A percentile compares a stretch with the other conserved stretches of the same genome.
Evolutionary conservation across 148 eudicot species (phyloP).

Genomic region (Cornus controversa): DNA sequence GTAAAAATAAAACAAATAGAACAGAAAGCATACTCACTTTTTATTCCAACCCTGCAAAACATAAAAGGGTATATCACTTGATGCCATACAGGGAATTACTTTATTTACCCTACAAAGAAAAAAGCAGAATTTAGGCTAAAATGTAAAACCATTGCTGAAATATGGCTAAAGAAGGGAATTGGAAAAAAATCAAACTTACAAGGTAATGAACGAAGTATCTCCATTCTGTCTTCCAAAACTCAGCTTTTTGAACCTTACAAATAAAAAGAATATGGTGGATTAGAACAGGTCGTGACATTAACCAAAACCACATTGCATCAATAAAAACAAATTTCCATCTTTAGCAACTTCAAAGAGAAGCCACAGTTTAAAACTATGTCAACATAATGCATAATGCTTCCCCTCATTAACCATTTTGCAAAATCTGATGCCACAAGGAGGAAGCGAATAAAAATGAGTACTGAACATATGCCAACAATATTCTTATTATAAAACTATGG

Average conservation of each 20-base stretch:
- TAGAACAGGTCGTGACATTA: background rate
- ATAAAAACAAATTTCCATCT: background rate
- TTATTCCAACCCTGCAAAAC: constrained; percentile 98
- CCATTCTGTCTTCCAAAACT: constrained; percentile 83
- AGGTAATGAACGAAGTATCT: constrained; percentile 94
- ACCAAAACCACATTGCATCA: background rate
- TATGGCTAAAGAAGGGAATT: background rate
- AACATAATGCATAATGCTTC: background rate
- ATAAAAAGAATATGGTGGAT: constrained; percentile 13
- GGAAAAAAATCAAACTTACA: constrained; percentile 50
- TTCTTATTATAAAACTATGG: background rate
- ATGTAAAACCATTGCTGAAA: background rate
- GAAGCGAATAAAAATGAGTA: background rate
- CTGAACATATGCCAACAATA: background rate
- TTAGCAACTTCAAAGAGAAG: constrained; percentile 10
- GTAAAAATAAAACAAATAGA: background rate
- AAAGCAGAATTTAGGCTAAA: background rate
- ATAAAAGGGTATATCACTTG: constrained; percentile 16
- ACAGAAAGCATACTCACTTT: constrained; percentile 56
- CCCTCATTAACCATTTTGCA: background rate
- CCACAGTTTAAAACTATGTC: background rate
- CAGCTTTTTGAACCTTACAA: constrained; percentile 82
- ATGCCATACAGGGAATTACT: constrained; percentile 1
- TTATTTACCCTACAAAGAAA: background rate
- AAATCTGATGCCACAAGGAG: background rate